These are phyloP conservation scores for Candida tropicalis DNA, from an alignment of 1,139 yeast species.

Conservation along the genomic window DNA sequence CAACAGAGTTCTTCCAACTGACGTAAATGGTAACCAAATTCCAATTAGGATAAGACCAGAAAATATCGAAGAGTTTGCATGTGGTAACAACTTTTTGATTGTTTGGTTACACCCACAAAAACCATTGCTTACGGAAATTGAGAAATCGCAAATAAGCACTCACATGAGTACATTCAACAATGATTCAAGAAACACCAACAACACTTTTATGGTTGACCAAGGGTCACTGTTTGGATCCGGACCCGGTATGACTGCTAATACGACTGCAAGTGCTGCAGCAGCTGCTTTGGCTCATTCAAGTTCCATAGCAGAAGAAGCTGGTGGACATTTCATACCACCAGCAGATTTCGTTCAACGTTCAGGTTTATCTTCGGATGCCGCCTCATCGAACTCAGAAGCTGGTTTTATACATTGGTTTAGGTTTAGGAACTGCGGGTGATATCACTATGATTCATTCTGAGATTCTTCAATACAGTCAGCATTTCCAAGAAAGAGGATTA, in stretches of 20 bases:
- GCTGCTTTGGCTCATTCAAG: neutral
- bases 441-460: conserved; percentile 48
- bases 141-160: conserved; percentile 14
- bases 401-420: conserved; percentile 25
- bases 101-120: conserved; percentile 39
- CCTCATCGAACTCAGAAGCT: conserved; percentile 15
- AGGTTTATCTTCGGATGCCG: conserved; percentile 16
- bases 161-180: conserved; percentile 17
- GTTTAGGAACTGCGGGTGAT: conserved; percentile 46
- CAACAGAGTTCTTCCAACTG: conserved; percentile 6
- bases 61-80: conserved; percentile 33
- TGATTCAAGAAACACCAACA: conserved; percentile 14
- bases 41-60: conserved; percentile 19
- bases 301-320: conserved; percentile 2
- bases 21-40: conserved; percentile 7
- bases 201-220: conserved; percentile 9
- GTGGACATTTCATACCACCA: conserved; percentile 14
- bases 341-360: conserved; percentile 11
- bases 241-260: conserved; percentile 4
- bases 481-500: conserved; percentile 16
- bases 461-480: conserved; percentile 19
- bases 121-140: conserved; percentile 24
- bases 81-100: conserved; percentile 33
- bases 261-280: conserved; percentile 1
- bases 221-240: conserved; percentile 2